Evolutionary conservation across 2,329 filamentous ascomycete genomes (phyloP).

Genomic region (Arthrobotrys pseudoclavata): DNA sequence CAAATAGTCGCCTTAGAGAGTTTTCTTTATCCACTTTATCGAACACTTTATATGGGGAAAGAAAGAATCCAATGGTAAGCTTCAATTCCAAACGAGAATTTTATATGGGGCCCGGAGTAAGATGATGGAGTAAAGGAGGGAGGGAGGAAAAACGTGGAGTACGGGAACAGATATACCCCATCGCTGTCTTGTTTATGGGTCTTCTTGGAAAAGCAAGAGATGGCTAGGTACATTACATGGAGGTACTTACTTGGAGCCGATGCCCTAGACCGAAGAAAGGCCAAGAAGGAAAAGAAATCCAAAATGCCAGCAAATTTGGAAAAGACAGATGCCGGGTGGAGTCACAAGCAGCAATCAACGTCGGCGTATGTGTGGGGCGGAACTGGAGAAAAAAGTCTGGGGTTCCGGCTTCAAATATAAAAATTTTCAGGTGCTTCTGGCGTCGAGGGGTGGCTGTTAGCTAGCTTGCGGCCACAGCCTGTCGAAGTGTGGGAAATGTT

Average conservation of each 20-base stretch:
- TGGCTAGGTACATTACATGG: slow-evolving; percentile 4
- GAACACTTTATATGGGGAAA: slow-evolving; percentile 31
- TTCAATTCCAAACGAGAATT: slow-evolving; percentile 1
- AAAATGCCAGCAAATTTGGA: slow-evolving; percentile 31
- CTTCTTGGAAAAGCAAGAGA: slow-evolving; percentile 40
- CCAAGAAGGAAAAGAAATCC: slow-evolving; percentile 35
- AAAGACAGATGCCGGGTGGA: slow-evolving; percentile 37
- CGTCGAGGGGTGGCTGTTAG: slow-evolving; percentile 26
- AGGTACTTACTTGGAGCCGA: slow-evolving; percentile 47
- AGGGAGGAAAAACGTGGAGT: slow-evolving; percentile 47
- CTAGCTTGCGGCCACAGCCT: slow-evolving; percentile 32
- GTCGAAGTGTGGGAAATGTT: slow-evolving; percentile 22
- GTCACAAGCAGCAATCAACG: slow-evolving; percentile 39
- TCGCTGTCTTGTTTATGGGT: slow-evolving; percentile 38
- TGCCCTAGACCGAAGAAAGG: slow-evolving; percentile 46
- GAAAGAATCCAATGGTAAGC: slow-evolving; percentile 9
- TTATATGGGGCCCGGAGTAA: slow-evolving; percentile 32
- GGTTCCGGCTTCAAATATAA: slow-evolving; percentile 58
- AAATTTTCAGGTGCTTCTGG: slow-evolving; percentile 51
- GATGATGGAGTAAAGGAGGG: slow-evolving; percentile 43
- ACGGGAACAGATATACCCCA: slow-evolving; percentile 57
- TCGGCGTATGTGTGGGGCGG: slow-evolving; percentile 58
- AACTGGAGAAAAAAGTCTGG: slow-evolving; percentile 55
- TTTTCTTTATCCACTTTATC: slow-evolving; percentile 42
- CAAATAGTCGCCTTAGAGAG: slow-evolving; percentile 51